These are phyloP conservation scores for Tuber calosporum DNA, from an alignment of 495 filamentous ascomycete species.

Conservation along the genomic window DNA sequence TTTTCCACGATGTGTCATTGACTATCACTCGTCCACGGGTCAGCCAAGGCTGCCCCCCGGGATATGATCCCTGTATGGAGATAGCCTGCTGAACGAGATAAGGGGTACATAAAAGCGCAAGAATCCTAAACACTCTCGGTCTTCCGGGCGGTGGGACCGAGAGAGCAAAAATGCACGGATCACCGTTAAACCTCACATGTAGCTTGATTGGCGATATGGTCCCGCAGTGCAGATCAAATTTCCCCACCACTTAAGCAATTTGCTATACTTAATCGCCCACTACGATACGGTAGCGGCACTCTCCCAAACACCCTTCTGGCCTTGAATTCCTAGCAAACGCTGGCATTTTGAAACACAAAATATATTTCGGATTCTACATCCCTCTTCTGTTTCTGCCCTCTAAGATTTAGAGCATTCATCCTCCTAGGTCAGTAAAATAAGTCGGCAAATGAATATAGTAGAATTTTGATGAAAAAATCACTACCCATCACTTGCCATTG, in stretches of 20 bases:
- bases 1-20: too few relatives aligned
- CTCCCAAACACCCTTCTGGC: not conserved
- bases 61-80: slow-evolving; percentile 1
- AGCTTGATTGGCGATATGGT: not conserved
- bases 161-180: not conserved
- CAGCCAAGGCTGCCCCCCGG: not conserved
- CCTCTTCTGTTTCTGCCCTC: not conserved
- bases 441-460: not conserved
- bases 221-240: not conserved
- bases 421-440: not conserved
- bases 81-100: not conserved
- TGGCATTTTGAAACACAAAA: not conserved
- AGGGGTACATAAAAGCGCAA: not conserved
- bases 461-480: not conserved
- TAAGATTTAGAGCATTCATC: not conserved
- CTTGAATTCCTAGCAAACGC: not conserved
- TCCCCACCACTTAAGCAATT: not conserved
- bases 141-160: not conserved
- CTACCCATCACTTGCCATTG: not conserved
- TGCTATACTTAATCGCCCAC: not conserved
- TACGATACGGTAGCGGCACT: not conserved
- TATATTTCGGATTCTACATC: not conserved
- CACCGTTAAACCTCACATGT: not conserved
- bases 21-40: too few relatives aligned
- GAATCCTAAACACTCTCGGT: not conserved